Evolutionary conservation across 257 asterid genomes (phyloP).

Genomic region (Salvia miltiorrhiza): DNA sequence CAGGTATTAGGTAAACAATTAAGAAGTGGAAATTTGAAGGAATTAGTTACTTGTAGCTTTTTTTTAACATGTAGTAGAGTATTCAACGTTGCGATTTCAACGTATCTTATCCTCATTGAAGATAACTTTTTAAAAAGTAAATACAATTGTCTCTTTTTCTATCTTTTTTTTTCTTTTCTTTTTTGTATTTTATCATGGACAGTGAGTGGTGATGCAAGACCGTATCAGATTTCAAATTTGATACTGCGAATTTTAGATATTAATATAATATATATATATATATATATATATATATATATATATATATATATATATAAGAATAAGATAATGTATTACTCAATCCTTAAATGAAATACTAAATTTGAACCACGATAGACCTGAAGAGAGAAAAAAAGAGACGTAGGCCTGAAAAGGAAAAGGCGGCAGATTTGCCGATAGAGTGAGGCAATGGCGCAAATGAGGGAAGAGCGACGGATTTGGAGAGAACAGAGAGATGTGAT

Average conservation of each 20-base stretch:
- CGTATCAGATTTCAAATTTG: background rate
- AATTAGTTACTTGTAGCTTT: background rate
- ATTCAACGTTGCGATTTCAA: slow-evolving; percentile 21
- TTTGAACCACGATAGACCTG: too few relatives aligned
- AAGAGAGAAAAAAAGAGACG: too few relatives aligned
- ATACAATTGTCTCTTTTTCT: background rate
- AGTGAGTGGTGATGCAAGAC: slow-evolving; percentile 15
- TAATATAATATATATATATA: background rate
- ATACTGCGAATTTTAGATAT: background rate
- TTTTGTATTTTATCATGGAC: background rate
- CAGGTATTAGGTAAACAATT: slow-evolving; percentile 5
- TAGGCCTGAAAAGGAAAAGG: too few relatives aligned
- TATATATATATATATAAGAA: too few relatives aligned
- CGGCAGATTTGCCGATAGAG: too few relatives aligned
- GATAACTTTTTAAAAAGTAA: background rate
- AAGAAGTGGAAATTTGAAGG: background rate
- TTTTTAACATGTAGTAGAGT: slow-evolving; percentile 10
- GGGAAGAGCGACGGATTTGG: too few relatives aligned
- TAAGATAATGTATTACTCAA: too few relatives aligned
- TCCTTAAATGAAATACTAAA: too few relatives aligned
- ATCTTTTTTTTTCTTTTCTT: background rate
- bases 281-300: too few relatives aligned
- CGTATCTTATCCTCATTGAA: slow-evolving; percentile 26
- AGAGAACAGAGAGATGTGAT: too few relatives aligned
- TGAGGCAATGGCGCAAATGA: too few relatives aligned